A percentile compares a stretch with the other conserved stretches of the same genome.
Evolutionary conservation across 176 grass and related monocot genomes (phyloP).

Genomic region (Cocos nucifera): DNA sequence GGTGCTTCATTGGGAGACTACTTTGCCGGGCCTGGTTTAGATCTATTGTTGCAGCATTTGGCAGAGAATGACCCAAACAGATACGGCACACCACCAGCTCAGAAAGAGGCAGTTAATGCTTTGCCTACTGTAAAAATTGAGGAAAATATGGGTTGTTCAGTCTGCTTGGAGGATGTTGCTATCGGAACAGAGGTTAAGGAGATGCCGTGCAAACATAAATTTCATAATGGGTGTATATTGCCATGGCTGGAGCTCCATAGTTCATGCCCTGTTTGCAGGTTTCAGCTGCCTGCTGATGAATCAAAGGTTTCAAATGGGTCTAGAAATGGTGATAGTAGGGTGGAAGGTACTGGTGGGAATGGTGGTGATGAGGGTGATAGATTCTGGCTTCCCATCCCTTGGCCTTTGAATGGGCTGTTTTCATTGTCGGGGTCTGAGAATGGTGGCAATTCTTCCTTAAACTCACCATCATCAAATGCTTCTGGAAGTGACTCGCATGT

Average conservation of each 20-base stretch:
- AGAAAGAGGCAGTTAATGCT: conserved; percentile 62
- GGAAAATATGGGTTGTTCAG: conserved; percentile 64
- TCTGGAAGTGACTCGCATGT: conserved; percentile 25
- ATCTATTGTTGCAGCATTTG: conserved; percentile 83
- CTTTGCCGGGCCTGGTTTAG: conserved; percentile 62
- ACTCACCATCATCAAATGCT: conserved; percentile 23
- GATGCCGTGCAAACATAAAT: conserved; percentile 94
- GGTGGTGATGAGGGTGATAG: conserved; percentile 34
- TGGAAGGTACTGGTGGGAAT: conserved; percentile 23
- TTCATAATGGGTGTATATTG: conserved; percentile 71
- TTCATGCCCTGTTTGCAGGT: conserved; percentile 89
- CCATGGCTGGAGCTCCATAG: conserved; percentile 96
- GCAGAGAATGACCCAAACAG: conserved; percentile 58
- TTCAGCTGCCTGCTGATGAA: conserved; percentile 62
- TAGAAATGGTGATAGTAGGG: conserved; percentile 28
- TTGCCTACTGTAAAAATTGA: conserved; percentile 61
- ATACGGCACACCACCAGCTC: conserved; percentile 73
- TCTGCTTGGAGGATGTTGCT: conserved; percentile 91
- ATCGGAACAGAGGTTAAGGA: conserved; percentile 62
- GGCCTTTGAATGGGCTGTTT: conserved; percentile 64
- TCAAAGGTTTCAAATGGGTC: conserved; percentile 53
- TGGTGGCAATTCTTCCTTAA: conserved; percentile 16
- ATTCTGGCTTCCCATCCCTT: conserved; percentile 49
- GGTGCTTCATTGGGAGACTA: conserved; percentile 60
- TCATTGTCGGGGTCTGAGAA: conserved; percentile 36